Evolutionary conservation across 108 stramenopile genomes (phyloP), one percentile per base, ranked within the genome.

Genomic region (Cyclotella atomus): DNA sequence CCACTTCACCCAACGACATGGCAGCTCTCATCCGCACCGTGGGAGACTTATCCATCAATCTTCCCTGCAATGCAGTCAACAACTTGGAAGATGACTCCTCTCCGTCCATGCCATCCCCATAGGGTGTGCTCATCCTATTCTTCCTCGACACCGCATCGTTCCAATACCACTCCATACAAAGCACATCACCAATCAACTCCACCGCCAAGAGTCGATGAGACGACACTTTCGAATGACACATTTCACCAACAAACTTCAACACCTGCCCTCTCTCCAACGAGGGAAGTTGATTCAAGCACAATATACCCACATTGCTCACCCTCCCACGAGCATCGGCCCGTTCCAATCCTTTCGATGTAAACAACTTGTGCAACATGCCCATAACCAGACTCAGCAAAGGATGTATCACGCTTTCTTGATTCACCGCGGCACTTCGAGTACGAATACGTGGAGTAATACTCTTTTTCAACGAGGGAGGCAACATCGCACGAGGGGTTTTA

Each of bases 21-120:
- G 91, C 89, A 17, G 92, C 88, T 2, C 89, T 68, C 24, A 88
- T 84, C 17, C 95, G 77, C 24, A 95, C 91, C 14, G 88, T 85
- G 25, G 92, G 90, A 17, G 85, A 78, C 38, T 81, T 84, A 63
- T 95, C 95, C 9, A 70, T 63, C 19, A 95, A 65, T 28, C 95
- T 63, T 2, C 84, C 89, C 15, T 79, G 82, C 29, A 95, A 56
- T n/a, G 86, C 85, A 17, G 57, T 44, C 59, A 92, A 77, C 68
- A 71, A 33, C 49, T 23, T 49, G 33, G 19, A 34, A 21, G 43
- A 68, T 0, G 53, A 68, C 17, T 54, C 27, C 3, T 54, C 23
- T 54, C 67, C 30, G 34, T 8, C 17, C 14, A 0, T 38, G 21
- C 50, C 16, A n/a, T 54, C 32, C 5, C 7, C 25, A 45, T 71